Percentiles rank a stretch among this genome's conserved stretches.
Evolutionary conservation across 1,139 yeast genomes (phyloP).

Genomic region (Geotrichum restrictum): DNA sequence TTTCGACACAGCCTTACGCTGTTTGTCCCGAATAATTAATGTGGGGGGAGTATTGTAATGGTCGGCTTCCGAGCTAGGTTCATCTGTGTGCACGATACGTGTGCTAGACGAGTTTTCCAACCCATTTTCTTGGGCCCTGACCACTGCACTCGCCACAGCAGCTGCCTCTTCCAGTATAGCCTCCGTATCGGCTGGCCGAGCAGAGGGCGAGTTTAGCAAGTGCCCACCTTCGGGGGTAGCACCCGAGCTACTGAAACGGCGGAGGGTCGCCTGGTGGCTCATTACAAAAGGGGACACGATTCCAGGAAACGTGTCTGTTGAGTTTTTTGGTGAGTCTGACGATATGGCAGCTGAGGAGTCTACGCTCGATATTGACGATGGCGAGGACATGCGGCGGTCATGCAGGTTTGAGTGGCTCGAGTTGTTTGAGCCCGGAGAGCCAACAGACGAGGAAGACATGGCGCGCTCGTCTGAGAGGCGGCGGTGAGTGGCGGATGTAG

Average conservation of each 20-base stretch:
- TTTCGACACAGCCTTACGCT: conserved; percentile 1
- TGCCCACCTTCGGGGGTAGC: background rate
- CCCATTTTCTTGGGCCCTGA: conserved; percentile 9
- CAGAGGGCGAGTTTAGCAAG: background rate
- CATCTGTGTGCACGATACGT: background rate
- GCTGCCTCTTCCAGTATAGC: conserved; percentile 26
- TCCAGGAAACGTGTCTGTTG: background rate
- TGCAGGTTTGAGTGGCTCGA: background rate
- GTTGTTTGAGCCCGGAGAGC: background rate
- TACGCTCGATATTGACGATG: conserved; percentile 1
- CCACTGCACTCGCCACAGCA: conserved; percentile 25
- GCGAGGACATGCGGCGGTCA: background rate
- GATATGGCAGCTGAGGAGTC: background rate
- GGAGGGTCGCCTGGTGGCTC: conserved; percentile 2
- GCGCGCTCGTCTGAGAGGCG: conserved; percentile 1
- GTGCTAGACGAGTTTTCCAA: background rate
- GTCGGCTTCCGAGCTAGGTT: background rate
- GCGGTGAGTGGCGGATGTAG: background rate
- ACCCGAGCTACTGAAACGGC: conserved; percentile 2
- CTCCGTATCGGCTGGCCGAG: background rate
- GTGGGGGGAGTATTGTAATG: background rate
- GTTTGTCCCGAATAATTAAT: background rate
- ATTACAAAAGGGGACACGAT: background rate
- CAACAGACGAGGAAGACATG: conserved; percentile 1
- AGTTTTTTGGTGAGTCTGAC: background rate